Percentiles rank a stretch among this genome's conserved stretches.
Conservation (phyloP, 495 filamentous ascomycete genomes). For the Acidomyces sp. region DNA sequence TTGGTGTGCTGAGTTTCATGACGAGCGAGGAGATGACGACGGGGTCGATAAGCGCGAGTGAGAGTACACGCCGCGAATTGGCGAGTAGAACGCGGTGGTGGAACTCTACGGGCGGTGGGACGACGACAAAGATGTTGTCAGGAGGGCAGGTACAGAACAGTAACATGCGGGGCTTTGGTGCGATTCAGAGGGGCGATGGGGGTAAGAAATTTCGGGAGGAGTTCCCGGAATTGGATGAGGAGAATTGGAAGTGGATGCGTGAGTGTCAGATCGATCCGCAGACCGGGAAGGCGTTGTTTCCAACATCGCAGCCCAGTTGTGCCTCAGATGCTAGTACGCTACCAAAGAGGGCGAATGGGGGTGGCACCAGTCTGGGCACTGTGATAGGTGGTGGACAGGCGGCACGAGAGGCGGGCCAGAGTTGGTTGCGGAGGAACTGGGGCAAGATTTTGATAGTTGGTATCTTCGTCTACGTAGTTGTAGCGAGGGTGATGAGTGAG, state of each 20-base stretch:
- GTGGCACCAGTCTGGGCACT: slow-evolving; percentile 57
- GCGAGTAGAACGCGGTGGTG: slow-evolving; percentile 81
- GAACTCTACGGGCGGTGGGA: slow-evolving; percentile 94
- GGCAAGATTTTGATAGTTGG: slow-evolving; percentile 51
- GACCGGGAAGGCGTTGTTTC: slow-evolving; percentile 43
- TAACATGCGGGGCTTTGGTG: slow-evolving; percentile 41
- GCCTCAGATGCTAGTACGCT: slow-evolving; percentile 55
- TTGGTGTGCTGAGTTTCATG: slow-evolving; percentile 92
- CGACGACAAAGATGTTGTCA: slow-evolving; percentile 39
- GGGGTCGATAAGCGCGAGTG: slow-evolving; percentile 68
- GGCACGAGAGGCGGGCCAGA: slow-evolving; percentile 60
- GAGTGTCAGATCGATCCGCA: slow-evolving; percentile 66
- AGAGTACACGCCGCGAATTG: slow-evolving; percentile 63
- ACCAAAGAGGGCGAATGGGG: slow-evolving; percentile 51
- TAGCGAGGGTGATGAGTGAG: slow-evolving; percentile 58
- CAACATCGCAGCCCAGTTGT: slow-evolving; percentile 27
- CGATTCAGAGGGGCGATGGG: slow-evolving; percentile 73
- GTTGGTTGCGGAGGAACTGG: slow-evolving; percentile 70
- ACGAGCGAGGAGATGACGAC: slow-evolving; percentile 98
- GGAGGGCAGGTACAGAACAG: slow-evolving; percentile 33
- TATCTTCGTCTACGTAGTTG: slow-evolving; percentile 65
- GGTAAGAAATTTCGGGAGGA: slow-evolving; percentile 78
- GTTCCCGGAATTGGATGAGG: slow-evolving; percentile 80
- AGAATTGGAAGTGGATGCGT: slow-evolving; percentile 90
- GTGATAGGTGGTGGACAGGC: slow-evolving; percentile 66